These are phyloP conservation scores for Amaranthus hypochondriacus DNA, from an alignment of 148 eudicot genomes.

Conservation along the genomic window DNA sequence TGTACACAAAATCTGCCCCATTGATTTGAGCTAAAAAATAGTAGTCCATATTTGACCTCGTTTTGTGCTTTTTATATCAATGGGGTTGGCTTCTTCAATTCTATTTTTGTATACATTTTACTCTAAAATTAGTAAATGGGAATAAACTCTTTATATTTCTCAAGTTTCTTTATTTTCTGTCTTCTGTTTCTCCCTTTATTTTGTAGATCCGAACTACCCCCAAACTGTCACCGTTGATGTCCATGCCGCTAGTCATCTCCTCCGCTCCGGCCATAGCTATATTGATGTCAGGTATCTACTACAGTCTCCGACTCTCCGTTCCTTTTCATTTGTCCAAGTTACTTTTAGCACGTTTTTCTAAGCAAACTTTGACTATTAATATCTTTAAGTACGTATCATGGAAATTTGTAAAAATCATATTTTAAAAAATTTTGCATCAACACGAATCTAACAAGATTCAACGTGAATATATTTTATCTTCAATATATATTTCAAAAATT, in stretches of 20 bases:
- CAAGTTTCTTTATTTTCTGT: slow-evolving; percentile 1
- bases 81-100: slow-evolving; percentile 7
- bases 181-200: slow-evolving; percentile 3
- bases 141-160: neutral
- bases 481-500: no score
- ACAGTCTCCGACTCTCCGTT: no score
- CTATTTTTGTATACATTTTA: neutral
- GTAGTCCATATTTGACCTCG: no score
- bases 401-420: no score
- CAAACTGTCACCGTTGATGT: slow-evolving; percentile 52
- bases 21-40: slow-evolving; percentile 5
- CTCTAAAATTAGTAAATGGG: neutral
- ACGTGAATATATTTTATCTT: no score
- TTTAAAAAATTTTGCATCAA: no score
- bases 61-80: neutral
- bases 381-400: no score
- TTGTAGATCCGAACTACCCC: slow-evolving; percentile 25
- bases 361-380: no score
- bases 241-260: slow-evolving; percentile 39
- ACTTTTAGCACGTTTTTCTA: no score
- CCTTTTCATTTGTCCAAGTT: no score
- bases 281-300: slow-evolving; percentile 63
- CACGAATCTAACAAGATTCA: no score
- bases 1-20: neutral
- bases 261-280: slow-evolving; percentile 50